Evolutionary conservation across 139 green algal genomes (phyloP).

Genomic region (Cymbomonas tetramitiformis): DNA sequence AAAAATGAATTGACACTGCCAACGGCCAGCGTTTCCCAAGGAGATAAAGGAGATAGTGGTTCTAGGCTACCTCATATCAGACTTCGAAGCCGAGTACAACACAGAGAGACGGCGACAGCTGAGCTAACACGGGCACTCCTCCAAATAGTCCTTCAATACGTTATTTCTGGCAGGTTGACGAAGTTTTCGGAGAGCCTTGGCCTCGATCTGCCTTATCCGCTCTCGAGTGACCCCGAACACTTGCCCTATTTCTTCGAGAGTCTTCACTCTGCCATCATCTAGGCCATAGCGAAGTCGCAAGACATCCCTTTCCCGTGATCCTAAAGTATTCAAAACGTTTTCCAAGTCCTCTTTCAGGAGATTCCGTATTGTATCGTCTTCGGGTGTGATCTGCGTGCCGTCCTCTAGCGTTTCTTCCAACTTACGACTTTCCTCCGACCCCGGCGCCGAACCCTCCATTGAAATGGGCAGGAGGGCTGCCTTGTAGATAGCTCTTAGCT

Average conservation of each 20-base stretch:
- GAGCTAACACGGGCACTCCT: too few species aligned
- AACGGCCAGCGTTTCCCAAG: too few species aligned
- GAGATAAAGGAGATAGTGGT: too few species aligned
- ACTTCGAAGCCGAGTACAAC: too few species aligned
- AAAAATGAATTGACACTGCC: too few species aligned
- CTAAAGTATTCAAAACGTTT: constrained; percentile 21
- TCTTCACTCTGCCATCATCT: constrained; percentile 42
- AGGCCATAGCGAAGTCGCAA: constrained; percentile 81
- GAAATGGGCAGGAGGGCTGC: constrained; percentile 22
- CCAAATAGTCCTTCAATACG: constrained; percentile 7
- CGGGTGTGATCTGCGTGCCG: constrained; percentile 9
- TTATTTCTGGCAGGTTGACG: constrained; percentile 17
- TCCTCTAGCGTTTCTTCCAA: constrained; percentile 28
- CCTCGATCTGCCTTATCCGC: constrained; percentile 93
- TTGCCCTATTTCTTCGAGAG: constrained; percentile 72
- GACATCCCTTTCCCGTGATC: constrained; percentile 57
- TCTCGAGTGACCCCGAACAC: constrained; percentile 70
- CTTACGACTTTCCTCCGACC: constrained; percentile 19
- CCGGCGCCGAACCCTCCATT: constrained; percentile 21
- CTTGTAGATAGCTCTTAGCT: constrained; percentile 33
- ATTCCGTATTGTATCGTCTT: neutral
- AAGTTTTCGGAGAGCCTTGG: constrained; percentile 75
- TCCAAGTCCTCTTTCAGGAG: constrained; percentile 53
- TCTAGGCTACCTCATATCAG: too few species aligned
- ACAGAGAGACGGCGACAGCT: too few species aligned